These are phyloP conservation scores for Stagonosporopsis rhizophila DNA, from an alignment of 2,329 filamentous ascomycete species.

Conservation along the genomic window DNA sequence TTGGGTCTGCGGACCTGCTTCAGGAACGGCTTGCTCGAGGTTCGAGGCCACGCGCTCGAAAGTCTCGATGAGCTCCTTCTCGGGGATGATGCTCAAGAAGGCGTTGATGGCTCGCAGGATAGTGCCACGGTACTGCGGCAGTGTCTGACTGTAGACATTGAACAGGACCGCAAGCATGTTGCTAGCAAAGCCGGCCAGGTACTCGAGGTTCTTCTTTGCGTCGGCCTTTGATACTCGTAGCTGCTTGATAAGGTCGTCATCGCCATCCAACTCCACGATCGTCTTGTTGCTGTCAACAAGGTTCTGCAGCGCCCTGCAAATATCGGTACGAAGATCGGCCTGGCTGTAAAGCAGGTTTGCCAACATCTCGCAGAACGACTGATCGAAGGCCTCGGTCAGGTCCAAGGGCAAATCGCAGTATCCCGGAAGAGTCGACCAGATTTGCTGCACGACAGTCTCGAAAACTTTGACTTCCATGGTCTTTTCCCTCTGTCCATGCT, in stretches of 20 bases:
- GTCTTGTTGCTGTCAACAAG: slow-evolving; percentile 91
- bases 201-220: slow-evolving; percentile 80
- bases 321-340: slow-evolving; percentile 81
- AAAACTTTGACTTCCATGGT: slow-evolving; percentile 98
- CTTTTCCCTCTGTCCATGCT: slow-evolving; percentile 82
- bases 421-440: slow-evolving; percentile 91
- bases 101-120: slow-evolving; percentile 95
- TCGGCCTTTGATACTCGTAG: slow-evolving; percentile 77
- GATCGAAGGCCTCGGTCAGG: slow-evolving; percentile 73
- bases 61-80: slow-evolving; percentile 80
- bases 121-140: slow-evolving; percentile 88
- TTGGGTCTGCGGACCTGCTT: slow-evolving; percentile 67
- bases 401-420: slow-evolving; percentile 95
- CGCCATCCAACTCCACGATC: slow-evolving; percentile 72
- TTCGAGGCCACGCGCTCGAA: slow-evolving; percentile 87
- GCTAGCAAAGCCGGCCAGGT: slow-evolving; percentile 78
- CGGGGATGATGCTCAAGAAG: slow-evolving; percentile 86
- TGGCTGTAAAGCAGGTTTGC: slow-evolving; percentile 94
- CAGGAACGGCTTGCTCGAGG: slow-evolving; percentile 74
- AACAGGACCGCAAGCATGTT: slow-evolving; percentile 97
- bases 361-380: slow-evolving; percentile 85
- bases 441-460: slow-evolving; percentile 93
- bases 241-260: slow-evolving; percentile 77
- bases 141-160: slow-evolving; percentile 96
- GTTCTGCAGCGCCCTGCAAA: slow-evolving; percentile 85